These are phyloP conservation scores for Oryza rufipogon DNA, from an alignment of 176 grass and related monocot genomes.

Conservation along the genomic window DNA sequence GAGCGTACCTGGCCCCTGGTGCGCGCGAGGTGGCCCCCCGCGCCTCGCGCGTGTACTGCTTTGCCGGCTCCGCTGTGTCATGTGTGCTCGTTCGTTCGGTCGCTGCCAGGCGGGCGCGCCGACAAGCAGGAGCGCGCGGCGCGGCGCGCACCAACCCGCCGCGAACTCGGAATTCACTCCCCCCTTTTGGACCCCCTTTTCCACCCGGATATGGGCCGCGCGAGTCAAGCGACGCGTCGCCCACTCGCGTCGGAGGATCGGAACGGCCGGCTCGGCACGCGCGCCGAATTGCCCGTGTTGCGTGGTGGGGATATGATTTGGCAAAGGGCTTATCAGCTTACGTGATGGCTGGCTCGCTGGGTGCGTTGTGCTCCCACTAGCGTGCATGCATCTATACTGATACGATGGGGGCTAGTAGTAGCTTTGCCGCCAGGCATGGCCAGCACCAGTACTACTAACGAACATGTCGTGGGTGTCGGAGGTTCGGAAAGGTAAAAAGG, in stretches of 20 bases:
- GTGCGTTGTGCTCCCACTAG: too few species aligned
- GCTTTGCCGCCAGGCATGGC: background rate
- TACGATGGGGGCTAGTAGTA: background rate
- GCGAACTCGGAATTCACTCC: background rate
- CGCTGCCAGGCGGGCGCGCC: constrained; percentile 16
- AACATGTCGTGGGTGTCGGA: constrained; percentile 3
- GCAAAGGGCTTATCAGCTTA: background rate
- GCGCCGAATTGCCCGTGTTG: background rate
- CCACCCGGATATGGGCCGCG: too few species aligned
- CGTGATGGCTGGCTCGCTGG: background rate
- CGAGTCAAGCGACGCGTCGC: too few species aligned
- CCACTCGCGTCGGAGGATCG: too few species aligned
- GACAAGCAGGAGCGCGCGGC: background rate
- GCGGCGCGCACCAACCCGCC: background rate
- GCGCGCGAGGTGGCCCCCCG: too few species aligned
- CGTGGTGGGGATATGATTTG: background rate
- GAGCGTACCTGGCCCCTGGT: background rate
- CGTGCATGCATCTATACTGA: background rate
- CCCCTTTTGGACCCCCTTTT: too few species aligned
- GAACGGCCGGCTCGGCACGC: too few species aligned
- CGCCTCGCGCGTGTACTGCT: background rate
- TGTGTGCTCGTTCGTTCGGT: background rate
- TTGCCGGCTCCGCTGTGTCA: background rate
- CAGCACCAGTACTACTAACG: background rate
- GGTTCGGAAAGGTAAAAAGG: background rate